phyloP scores from a whole-genome alignment of 768 basidiomycete species.

The Tylopilus rubrobrunneus region DNA sequence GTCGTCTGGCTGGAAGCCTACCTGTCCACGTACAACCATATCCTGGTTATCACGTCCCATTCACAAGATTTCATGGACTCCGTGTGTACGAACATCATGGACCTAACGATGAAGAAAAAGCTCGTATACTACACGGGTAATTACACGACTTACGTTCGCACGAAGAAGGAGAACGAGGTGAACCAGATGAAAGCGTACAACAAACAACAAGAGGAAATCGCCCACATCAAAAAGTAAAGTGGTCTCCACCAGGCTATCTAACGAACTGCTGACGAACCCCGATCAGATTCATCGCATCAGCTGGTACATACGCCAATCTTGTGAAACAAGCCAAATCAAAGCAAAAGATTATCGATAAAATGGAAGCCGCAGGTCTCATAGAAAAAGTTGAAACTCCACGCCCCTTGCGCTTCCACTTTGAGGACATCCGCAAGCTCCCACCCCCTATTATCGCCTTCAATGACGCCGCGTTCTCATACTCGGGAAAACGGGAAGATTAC shows the following conservation, averaged over 20 bases:
- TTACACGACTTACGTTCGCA: conserved; percentile 96
- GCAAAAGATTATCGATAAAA: conserved; percentile 99
- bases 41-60: conserved; percentile 95
- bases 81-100: conserved; percentile 98
- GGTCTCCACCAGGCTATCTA: not conserved
- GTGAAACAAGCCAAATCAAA: conserved; percentile 99
- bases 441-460: conserved; percentile 97
- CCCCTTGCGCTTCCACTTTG: conserved; percentile 90
- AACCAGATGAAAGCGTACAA: conserved; percentile 99
- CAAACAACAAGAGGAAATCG: conserved; percentile 98
- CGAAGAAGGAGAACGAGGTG: conserved; percentile 95
- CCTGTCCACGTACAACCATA: conserved; percentile 96
- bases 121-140: conserved; percentile 94
- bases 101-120: conserved; percentile 88
- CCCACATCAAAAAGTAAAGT: conserved; percentile 92
- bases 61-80: conserved; percentile 99
- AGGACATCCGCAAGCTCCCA: conserved; percentile 88
- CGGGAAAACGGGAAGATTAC: conserved; percentile 82
- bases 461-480: conserved; percentile 93
- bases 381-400: conserved; percentile 80
- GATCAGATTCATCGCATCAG: conserved; percentile 91
- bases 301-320: conserved; percentile 98
- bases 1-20: conserved; percentile 99
- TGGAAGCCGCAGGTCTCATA: conserved; percentile 97
- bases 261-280: conserved; percentile 6